Evolutionary conservation across 148 eudicot species (phyloP), one percentile per base, ranked within the genome.

Genomic region (Polygonum maritimum): DNA sequence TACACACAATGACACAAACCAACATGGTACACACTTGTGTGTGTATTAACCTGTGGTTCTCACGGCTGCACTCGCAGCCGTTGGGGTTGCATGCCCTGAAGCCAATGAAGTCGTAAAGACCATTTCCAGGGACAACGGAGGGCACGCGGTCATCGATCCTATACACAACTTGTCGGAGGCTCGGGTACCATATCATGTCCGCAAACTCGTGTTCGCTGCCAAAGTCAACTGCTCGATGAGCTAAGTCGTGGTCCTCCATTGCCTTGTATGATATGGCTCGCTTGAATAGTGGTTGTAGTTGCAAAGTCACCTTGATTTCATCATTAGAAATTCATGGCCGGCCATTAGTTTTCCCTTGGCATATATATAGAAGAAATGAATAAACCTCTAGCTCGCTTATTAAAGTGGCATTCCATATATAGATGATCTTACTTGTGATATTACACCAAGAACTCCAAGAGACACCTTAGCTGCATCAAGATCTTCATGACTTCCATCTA

Each of bases 371-470:
- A 26, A 26, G 31, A 26, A 26, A 26, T 26, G 31, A 26, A 26
- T 26, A 26, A 26, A 26, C 31, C 31, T 26, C 31, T 26, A 26
- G 31, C 31, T 26, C 0, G 31, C 31, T 26, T 0, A 26, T 26
- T 26, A 10, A 45, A 11, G 10, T 45, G 7, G 9, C 48, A 9
- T 11, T 45, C 10, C 9, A 45, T 45, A 11, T 10, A 45, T 9
- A 45, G 2, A 10, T 47, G 13, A 58, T 58, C 36, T n/a, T 81
- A 91, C 97, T 86, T 87, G 88, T n/a, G 92, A 86, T 78, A 91
- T 84, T 16, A 92, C 92, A 15, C 97, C 97, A 78, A 92, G 97
- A 22, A 92, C 94, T 45, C 97, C 97, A 22, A 92, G 89, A 4
- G 97, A 92, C 49, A 92, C 97, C 76, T 71, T 83, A 54, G 85